Percentiles rank a stretch among this genome's conserved stretches.
Evolutionary conservation across 768 basidiomycete genomes (phyloP).

Genomic region (Hericium rajendrae): DNA sequence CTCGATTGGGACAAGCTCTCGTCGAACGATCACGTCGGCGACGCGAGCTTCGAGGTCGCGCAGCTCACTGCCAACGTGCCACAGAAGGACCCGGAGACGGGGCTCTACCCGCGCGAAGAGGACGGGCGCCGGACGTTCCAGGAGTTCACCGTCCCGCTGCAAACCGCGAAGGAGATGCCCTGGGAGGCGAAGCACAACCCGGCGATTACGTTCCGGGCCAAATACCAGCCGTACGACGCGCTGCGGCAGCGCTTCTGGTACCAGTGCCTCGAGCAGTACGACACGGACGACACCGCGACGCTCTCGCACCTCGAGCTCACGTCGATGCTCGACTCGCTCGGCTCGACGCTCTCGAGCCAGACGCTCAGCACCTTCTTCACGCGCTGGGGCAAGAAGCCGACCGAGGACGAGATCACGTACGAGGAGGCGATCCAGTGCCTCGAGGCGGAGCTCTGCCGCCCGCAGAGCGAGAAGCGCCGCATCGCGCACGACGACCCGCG

Average conservation of each 20-base stretch:
- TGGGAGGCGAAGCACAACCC: slow-evolving; percentile 75
- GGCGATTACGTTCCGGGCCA: slow-evolving; percentile 68
- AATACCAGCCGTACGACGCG: slow-evolving; percentile 91
- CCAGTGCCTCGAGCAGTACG: slow-evolving; percentile 83
- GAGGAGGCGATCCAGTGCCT: slow-evolving; percentile 79
- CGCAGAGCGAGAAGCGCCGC: slow-evolving; percentile 59
- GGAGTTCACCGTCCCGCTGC: slow-evolving; percentile 58
- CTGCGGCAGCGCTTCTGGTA: slow-evolving; percentile 88
- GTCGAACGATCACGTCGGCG: slow-evolving; percentile 84
- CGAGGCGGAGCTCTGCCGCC: slow-evolving; percentile 73
- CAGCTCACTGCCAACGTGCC: slow-evolving; percentile 47
- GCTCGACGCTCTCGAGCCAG: slow-evolving; percentile 74
- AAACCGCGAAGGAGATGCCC: slow-evolving; percentile 47
- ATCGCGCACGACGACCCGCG: slow-evolving; percentile 41
- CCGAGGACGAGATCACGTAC: slow-evolving; percentile 62
- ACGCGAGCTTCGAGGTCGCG: slow-evolving; percentile 58
- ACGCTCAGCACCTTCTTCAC: slow-evolving; percentile 82
- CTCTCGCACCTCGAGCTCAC: slow-evolving; percentile 82
- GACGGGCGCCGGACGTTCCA: slow-evolving; percentile 56
- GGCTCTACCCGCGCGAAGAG: slow-evolving; percentile 43
- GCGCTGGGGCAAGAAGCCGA: slow-evolving; percentile 51
- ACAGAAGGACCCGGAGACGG: slow-evolving; percentile 38
- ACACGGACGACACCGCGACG: slow-evolving; percentile 67
- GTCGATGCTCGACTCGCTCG: slow-evolving; percentile 94
- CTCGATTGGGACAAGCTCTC: slow-evolving; percentile 96